Percentiles rank a stretch among this genome's conserved stretches.
These are phyloP conservation scores for Artomyces pyxidatus DNA, from an alignment of 768 basidiomycete genomes.

Conservation along the genomic window DNA sequence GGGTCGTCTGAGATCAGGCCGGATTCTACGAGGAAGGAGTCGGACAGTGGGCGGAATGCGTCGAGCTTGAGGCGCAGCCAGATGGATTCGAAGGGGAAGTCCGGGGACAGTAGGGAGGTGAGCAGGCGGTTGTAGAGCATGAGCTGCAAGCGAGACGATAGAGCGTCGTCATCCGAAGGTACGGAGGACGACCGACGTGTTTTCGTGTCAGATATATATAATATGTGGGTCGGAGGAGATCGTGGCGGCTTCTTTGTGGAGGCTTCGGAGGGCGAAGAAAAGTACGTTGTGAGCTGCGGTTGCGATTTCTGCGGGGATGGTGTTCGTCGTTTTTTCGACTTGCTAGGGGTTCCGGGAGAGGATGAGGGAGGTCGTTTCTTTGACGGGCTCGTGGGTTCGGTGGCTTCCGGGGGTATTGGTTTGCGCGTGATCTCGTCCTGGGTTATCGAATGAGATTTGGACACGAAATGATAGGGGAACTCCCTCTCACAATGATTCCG, in stretches of 20 bases:
- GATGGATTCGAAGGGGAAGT: conserved; percentile 42
- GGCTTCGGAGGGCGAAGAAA: conserved; percentile 3
- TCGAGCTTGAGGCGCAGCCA: conserved; percentile 43
- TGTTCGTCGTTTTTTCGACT: conserved; percentile 22
- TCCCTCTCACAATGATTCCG: conserved; percentile 60
- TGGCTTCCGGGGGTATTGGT: conserved; percentile 7
- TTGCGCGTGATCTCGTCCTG: conserved; percentile 46
- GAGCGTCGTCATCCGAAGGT: conserved; percentile 50
- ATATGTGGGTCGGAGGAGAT: conserved; percentile 16
- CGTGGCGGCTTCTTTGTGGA: background rate
- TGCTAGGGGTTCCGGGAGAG: conserved; percentile 18
- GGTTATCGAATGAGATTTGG: background rate
- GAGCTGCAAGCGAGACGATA: conserved; percentile 58
- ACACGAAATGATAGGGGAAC: too few species aligned
- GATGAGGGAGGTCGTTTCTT: conserved; percentile 16
- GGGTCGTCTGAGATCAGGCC: conserved; percentile 14
- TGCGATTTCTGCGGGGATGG: conserved; percentile 14
- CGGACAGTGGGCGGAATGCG: conserved; percentile 38
- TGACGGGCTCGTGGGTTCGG: background rate
- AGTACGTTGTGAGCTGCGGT: conserved; percentile 17
- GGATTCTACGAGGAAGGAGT: conserved; percentile 33
- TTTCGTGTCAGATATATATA: conserved; percentile 62
- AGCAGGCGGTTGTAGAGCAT: conserved; percentile 74
- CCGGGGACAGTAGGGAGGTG: conserved; percentile 34
- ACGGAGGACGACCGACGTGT: conserved; percentile 44